phyloP scores from a whole-genome alignment of 208 protist genomes.

The Naegleria fowleri region DNA sequence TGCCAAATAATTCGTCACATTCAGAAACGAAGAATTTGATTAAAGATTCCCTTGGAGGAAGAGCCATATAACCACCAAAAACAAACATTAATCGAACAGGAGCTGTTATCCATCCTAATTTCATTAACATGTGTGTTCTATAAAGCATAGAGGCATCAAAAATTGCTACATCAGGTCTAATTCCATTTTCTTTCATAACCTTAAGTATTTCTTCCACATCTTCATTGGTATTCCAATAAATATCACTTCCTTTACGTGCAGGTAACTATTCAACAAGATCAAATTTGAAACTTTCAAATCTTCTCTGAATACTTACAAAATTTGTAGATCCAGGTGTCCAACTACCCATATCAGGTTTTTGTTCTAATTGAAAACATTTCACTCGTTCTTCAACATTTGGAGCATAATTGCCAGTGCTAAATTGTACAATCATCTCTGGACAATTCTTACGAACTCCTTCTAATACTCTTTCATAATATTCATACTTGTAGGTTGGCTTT shows the following conservation, averaged over 20 bases:
- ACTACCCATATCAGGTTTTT: not conserved
- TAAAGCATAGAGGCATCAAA: not conserved
- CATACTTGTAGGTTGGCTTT: not conserved
- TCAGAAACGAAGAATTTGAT: not conserved
- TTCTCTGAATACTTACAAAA: slow-evolving; percentile 1
- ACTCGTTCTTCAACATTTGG: not conserved
- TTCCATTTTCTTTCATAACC: not conserved
- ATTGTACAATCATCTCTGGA: not conserved
- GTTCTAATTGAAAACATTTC: not conserved
- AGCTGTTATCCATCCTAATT: not conserved
- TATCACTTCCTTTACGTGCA: not conserved
- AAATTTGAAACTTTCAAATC: not conserved
- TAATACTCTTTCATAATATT: not conserved
- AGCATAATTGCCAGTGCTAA: not conserved
- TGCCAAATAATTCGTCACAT: not conserved
- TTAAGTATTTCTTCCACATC: not conserved
- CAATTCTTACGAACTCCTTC: not conserved
- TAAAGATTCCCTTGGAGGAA: not conserved
- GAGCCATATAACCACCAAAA: slow-evolving; percentile 8
- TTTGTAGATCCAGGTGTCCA: slow-evolving; percentile 4
- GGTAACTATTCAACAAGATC: not conserved
- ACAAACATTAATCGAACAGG: not conserved
- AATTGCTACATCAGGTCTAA: not conserved
- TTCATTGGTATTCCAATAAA: not conserved
- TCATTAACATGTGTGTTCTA: not conserved